Conservation (phyloP, 1,139 yeast genomes). For the Diutina ranongensis region DNA sequence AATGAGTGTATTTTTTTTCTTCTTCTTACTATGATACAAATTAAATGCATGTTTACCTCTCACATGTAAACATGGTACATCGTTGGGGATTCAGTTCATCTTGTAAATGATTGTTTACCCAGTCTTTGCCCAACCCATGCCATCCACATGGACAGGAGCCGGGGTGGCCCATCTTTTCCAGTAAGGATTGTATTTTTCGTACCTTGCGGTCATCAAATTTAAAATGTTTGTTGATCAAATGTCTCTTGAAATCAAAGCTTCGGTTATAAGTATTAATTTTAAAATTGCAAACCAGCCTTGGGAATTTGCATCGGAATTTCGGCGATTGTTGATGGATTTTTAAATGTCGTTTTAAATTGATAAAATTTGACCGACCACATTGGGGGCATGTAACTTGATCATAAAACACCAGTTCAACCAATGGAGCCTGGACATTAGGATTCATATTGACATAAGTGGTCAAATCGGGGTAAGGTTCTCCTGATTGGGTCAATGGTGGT, state of each 20-base stretch:
- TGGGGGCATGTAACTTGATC: conserved; percentile 1
- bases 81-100: neutral
- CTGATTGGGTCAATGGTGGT: neutral
- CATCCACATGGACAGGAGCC: conserved; percentile 4
- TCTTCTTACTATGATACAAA: neutral
- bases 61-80: neutral
- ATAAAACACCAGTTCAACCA: conserved; percentile 3
- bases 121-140: neutral
- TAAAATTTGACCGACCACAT: neutral
- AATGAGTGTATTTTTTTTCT: too few relatives aligned
- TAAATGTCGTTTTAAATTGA: neutral
- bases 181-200: neutral
- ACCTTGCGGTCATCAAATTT: conserved; percentile 2
- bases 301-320: neutral
- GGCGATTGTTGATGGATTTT: neutral
- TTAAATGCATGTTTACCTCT: neutral
- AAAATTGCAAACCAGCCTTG: conserved; percentile 4
- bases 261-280: conserved; percentile 1
- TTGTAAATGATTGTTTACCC: neutral
- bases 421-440: neutral
- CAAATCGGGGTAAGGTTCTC: neutral
- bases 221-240: conserved; percentile 4
- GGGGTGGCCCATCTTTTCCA: neutral
- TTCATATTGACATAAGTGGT: conserved; percentile 4
- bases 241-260: conserved; percentile 4